Conservation (phyloP, 257 asterid species). For the Nicotiana obtusifolia region DNA sequence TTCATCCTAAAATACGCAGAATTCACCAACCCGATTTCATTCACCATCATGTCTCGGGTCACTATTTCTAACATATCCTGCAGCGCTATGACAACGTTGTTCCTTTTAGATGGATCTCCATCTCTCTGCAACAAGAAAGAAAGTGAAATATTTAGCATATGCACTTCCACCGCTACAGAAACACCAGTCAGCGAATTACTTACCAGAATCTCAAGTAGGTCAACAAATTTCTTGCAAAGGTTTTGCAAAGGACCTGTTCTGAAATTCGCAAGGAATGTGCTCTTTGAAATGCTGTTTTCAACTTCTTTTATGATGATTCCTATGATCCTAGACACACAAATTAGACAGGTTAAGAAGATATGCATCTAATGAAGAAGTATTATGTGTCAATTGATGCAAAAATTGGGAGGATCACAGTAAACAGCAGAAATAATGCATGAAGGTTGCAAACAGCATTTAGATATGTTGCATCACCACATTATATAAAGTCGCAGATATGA, state of each 20-base stretch:
- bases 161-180: neutral
- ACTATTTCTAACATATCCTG: conserved; percentile 95
- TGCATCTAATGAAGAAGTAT: conserved; percentile 5
- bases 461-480: conserved; percentile 1
- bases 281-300: conserved; percentile 59
- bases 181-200: conserved; percentile 19
- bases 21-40: conserved; percentile 72
- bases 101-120: conserved; percentile 66
- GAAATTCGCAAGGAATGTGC: conserved; percentile 71
- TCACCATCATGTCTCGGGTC: conserved; percentile 92
- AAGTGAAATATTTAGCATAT: conserved; percentile 8
- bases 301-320: conserved; percentile 74
- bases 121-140: conserved; percentile 55
- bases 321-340: conserved; percentile 53
- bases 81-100: conserved; percentile 69
- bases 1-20: conserved; percentile 6
- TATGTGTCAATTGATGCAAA: neutral
- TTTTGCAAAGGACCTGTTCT: conserved; percentile 73
- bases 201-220: conserved; percentile 87
- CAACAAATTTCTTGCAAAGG: conserved; percentile 73
- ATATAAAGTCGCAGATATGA: neutral
- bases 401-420: neutral
- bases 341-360: conserved; percentile 23
- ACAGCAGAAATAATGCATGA: neutral
- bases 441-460: neutral